Conservation (phyloP, 805 yeast genomes). For the Wickerhamomyces bisporus region DNA sequence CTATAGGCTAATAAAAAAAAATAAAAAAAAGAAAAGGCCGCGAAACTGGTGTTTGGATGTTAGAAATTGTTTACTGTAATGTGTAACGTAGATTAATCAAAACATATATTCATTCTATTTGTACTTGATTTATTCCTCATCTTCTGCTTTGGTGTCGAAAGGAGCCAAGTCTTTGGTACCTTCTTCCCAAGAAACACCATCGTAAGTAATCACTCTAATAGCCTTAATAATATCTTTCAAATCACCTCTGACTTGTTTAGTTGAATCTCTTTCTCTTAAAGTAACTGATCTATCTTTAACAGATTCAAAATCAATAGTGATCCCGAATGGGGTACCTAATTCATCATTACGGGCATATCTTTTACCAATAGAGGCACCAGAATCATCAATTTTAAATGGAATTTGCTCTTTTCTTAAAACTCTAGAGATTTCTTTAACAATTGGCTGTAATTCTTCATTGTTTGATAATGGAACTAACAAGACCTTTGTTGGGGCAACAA, state of each 20-base stretch:
- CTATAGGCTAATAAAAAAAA: no score
- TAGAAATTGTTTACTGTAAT: no score
- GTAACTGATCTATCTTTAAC: constrained; percentile 85
- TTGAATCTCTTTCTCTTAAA: constrained; percentile 94
- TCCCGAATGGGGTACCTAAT: constrained; percentile 97
- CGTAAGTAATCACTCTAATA: constrained; percentile 68
- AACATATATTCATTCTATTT: no score
- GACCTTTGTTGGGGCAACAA: constrained; percentile 97
- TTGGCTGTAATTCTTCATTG: constrained; percentile 73
- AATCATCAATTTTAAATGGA: constrained; percentile 94
- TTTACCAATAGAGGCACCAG: constrained; percentile 96
- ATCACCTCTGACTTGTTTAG: constrained; percentile 93
- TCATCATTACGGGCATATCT: constrained; percentile 98
- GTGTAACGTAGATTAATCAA: no score
- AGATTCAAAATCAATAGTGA: constrained; percentile 94
- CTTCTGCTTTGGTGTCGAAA: constrained; percentile 63
- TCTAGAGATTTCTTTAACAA: constrained; percentile 63
- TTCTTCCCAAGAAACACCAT: constrained; percentile 75
- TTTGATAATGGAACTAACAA: constrained; percentile 89
- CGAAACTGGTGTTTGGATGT: no score
- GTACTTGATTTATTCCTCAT: constrained; percentile 23
- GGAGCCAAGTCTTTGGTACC: constrained; percentile 70
- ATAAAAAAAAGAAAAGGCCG: no score
- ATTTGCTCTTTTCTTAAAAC: constrained; percentile 74
- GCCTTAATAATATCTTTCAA: constrained; percentile 69